Evolutionary conservation across 371 early-diverging fungal species (phyloP).

Genomic region (Mortierella polycephala): DNA sequence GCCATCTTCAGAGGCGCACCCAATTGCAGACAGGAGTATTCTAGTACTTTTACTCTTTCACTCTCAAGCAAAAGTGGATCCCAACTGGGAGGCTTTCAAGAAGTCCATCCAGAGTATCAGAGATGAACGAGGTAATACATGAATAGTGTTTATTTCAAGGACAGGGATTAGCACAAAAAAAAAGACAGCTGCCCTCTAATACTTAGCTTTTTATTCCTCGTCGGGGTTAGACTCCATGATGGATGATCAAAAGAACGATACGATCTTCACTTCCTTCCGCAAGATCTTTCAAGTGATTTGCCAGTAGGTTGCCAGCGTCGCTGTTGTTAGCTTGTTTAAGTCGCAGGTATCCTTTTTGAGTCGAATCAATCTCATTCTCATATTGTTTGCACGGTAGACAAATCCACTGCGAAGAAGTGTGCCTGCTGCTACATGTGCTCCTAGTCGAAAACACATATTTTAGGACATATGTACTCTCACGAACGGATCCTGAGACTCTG

Average conservation of each 20-base stretch:
- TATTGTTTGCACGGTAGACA: conserved; percentile 53
- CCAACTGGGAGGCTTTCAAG: conserved; percentile 59
- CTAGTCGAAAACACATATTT: conserved; percentile 76
- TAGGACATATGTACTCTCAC: conserved; percentile 76
- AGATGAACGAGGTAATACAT: conserved; percentile 66
- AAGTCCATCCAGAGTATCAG: conserved; percentile 63
- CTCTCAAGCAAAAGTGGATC: conserved; percentile 44
- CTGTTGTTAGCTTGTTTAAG: too few relatives aligned
- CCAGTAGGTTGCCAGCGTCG: conserved; percentile 55
- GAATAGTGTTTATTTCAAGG: neutral
- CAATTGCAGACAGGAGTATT: conserved; percentile 72
- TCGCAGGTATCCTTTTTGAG: too few relatives aligned
- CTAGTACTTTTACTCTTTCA: conserved; percentile 66
- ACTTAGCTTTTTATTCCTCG: neutral
- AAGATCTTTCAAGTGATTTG: conserved; percentile 70
- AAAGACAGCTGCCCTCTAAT: neutral
- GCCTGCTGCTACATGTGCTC: conserved; percentile 74
- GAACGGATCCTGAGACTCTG: conserved; percentile 81
- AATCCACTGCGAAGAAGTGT: conserved; percentile 72
- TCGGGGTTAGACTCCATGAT: conserved; percentile 38
- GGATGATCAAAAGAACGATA: conserved; percentile 56
- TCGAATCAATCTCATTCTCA: neutral
- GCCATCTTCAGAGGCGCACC: conserved; percentile 61
- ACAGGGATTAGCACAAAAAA: neutral
- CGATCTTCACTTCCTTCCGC: conserved; percentile 67